These are phyloP conservation scores for Alternaria ventricosa DNA, from an alignment of 2,329 filamentous ascomycete genomes.

Conservation along the genomic window DNA sequence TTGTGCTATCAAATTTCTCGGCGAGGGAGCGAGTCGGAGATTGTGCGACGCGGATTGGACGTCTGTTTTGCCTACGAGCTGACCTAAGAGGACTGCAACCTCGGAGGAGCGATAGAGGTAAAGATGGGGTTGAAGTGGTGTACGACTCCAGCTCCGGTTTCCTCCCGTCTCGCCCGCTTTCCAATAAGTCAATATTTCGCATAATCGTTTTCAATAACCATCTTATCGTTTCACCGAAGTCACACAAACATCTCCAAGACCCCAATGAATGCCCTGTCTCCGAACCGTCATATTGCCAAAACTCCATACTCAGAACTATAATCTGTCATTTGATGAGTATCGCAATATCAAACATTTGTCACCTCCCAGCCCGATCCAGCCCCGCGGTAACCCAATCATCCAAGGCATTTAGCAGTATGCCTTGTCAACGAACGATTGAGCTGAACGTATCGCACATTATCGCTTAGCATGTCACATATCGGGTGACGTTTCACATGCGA, in stretches of 20 bases:
- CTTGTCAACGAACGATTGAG: not conserved
- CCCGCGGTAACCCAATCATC: not conserved
- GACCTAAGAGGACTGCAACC: not conserved
- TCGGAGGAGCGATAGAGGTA: not conserved
- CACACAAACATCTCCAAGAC: not conserved
- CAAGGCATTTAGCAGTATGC: not conserved
- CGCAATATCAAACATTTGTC: not conserved
- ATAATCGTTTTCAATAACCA: not conserved
- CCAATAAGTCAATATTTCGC: not conserved
- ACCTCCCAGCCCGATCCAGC: not conserved
- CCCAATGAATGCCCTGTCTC: not conserved
- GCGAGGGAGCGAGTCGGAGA: not conserved
- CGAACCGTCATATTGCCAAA: not conserved
- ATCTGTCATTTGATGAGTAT: not conserved
- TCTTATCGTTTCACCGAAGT: not conserved
- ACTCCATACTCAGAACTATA: not conserved
- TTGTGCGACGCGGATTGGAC: not conserved
- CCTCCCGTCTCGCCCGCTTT: not conserved
- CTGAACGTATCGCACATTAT: not conserved
- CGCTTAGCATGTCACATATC: not conserved
- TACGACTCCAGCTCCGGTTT: not conserved
- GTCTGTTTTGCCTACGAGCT: not conserved
- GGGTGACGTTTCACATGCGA: not conserved
- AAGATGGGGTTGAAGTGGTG: not conserved
- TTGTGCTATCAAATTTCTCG: slow-evolving; percentile 6